Evolutionary conservation across 148 eudicot genomes (phyloP).

Genomic region (Chenopodium formosanum): DNA sequence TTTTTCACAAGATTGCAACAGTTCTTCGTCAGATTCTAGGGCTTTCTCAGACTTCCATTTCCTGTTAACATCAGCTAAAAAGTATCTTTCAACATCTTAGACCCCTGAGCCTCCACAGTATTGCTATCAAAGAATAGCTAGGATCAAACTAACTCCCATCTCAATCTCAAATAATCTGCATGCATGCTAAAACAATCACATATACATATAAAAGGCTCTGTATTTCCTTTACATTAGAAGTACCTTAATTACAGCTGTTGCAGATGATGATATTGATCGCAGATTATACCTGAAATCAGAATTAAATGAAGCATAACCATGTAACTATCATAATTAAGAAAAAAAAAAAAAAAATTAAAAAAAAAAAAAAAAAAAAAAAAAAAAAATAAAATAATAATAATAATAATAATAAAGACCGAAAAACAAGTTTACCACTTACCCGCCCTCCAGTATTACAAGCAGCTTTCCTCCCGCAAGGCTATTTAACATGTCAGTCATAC

Average conservation of each 20-base stretch:
- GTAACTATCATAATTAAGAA: background rate
- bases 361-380: background rate
- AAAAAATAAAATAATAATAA: too few relatives aligned
- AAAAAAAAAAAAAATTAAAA: background rate
- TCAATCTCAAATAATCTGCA: too few relatives aligned
- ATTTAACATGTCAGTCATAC: constrained; percentile 79
- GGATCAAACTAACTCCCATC: background rate
- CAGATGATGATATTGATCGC: constrained; percentile 97
- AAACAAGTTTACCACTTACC: constrained; percentile 48
- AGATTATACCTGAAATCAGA: constrained; percentile 77
- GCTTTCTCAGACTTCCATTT: background rate
- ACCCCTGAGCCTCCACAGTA: background rate
- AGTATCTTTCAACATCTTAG: background rate
- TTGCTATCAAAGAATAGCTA: background rate
- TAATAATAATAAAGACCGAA: background rate
- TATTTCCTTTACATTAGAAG: background rate
- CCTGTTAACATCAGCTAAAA: background rate
- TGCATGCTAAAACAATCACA: background rate
- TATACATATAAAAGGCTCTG: background rate
- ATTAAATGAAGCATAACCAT: constrained; percentile 1
- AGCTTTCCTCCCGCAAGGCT: constrained; percentile 73
- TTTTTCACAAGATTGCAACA: background rate
- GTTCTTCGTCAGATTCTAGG: background rate
- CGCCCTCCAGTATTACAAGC: constrained; percentile 97
- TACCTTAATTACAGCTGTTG: constrained; percentile 91